Conservation (phyloP, 2,329 filamentous ascomycete species). For the Coleophoma cylindrospora region DNA sequence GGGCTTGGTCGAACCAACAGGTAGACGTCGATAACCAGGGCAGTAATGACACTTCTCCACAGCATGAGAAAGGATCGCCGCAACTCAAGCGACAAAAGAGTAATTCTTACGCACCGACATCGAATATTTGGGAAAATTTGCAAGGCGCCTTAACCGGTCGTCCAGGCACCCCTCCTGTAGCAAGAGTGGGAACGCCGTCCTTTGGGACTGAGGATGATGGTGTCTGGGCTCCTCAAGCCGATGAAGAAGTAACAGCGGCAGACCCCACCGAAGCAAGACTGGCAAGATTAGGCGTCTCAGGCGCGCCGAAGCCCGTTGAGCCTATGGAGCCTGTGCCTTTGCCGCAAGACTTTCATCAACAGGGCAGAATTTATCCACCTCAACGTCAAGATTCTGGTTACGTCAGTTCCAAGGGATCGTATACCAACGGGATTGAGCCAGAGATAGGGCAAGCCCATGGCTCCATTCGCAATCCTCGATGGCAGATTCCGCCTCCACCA, state of each 20-base stretch:
- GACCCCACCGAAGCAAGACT: constrained; percentile 26
- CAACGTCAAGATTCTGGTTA: constrained; percentile 25
- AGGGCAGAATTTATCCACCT: constrained; percentile 2
- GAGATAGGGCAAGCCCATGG: constrained; percentile 6
- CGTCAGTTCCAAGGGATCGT: constrained; percentile 19
- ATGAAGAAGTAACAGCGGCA: constrained; percentile 11
- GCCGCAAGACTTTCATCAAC: not conserved
- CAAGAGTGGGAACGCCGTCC: constrained; percentile 17
- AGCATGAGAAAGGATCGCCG: constrained; percentile 5
- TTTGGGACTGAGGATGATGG: constrained; percentile 19
- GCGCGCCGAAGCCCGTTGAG: constrained; percentile 25
- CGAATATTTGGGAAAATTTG: not conserved
- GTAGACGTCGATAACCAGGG: constrained; percentile 11
- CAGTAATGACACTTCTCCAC: constrained; percentile 3
- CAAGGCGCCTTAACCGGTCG: constrained; percentile 2
- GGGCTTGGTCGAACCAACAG: constrained; percentile 11
- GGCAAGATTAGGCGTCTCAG: constrained; percentile 29
- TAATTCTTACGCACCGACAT: not conserved
- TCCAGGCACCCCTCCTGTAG: constrained; percentile 8
- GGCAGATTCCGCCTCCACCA: not conserved
- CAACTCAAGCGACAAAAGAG: constrained; percentile 20
- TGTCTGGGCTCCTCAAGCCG: constrained; percentile 24
- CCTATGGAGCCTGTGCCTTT: not conserved
- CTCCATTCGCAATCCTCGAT: constrained; percentile 4
- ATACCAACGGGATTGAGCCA: constrained; percentile 14